Evolutionary conservation across 1,139 yeast species (phyloP), one percentile per base, ranked within the genome.

Genomic region (Yamadazyma spencermartinsiae): DNA sequence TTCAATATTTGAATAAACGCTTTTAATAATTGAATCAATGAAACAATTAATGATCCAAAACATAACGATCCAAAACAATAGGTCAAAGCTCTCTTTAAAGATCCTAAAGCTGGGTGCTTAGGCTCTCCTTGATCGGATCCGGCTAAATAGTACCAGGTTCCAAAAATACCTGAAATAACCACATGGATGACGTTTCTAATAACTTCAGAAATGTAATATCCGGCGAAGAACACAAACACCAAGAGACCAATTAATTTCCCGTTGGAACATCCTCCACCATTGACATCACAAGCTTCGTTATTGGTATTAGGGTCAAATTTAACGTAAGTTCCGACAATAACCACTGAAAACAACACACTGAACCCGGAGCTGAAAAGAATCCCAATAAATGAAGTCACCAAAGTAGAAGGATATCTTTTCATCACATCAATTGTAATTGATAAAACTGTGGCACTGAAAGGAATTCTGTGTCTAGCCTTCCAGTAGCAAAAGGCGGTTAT

Each of bases 31-130:
- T 86, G 90, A 47, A 89, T 74, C 21, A 87, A 48, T 0, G 96
- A 78, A 11, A 88, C 95, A 51, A 88, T 77, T 49, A 89, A 66
- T 1, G 95, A 85, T 0, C 97, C 96, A 56, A 86, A 85, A 56
- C 95, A 84, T 39, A 90, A 83, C 3, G 96, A 86, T 0, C 98
- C 97, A 56, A 89, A 85, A 29, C 94, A 86, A 56, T 83, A 86
- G 1, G 96, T 85, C 67, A 87, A 64, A 1, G 96, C 87, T 51
- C 96, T 75, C 55, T 79, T 82, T 49, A 90, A 79, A 1, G 96
- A 84, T 5, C 95, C 90, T 40, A 80, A 61, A 1, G 95, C 94
- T 8, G 95, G 95, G 66, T 78, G 77, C 50, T 63, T 75, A 25
- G 96, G 96, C 68, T 82, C 77, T 4, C 95, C 95, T 53, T 84